These are phyloP conservation scores for Xylaria grammica DNA, from an alignment of 495 filamentous ascomycete genomes.

Conservation along the genomic window DNA sequence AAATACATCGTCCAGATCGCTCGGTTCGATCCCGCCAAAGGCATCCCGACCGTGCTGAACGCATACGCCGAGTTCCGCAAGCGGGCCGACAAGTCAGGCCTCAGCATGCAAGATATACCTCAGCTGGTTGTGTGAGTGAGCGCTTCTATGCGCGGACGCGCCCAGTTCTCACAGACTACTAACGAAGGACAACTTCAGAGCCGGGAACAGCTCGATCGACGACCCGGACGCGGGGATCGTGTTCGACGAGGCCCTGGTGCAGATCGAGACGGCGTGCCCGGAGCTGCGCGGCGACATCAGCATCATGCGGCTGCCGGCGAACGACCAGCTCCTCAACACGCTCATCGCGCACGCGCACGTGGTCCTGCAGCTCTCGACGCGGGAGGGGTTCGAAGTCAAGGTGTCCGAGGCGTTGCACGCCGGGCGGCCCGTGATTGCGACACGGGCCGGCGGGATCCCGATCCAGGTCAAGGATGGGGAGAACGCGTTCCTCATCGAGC, in stretches of 20 bases:
- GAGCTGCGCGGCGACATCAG: slow-evolving; percentile 64
- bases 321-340: slow-evolving; percentile 82
- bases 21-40: slow-evolving; percentile 87
- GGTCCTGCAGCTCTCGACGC: slow-evolving; percentile 78
- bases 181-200: slow-evolving; percentile 22
- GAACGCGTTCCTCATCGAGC: slow-evolving; percentile 78
- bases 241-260: slow-evolving; percentile 71
- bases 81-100: slow-evolving; percentile 52
- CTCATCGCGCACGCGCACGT: slow-evolving; percentile 76
- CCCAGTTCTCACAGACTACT: neutral
- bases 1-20: slow-evolving; percentile 84
- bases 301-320: slow-evolving; percentile 77
- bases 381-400: slow-evolving; percentile 90
- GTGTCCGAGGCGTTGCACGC: slow-evolving; percentile 88
- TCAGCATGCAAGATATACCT: slow-evolving; percentile 53
- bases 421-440: slow-evolving; percentile 81
- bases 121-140: slow-evolving; percentile 74
- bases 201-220: slow-evolving; percentile 82
- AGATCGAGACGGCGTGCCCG: slow-evolving; percentile 63
- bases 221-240: slow-evolving; percentile 80
- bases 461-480: slow-evolving; percentile 76
- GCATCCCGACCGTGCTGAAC: slow-evolving; percentile 79
- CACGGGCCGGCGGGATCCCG: slow-evolving; percentile 79
- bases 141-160: neutral
- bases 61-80: slow-evolving; percentile 76